Base-by-base conservation (phyloP, 2,329 filamentous ascomycete species). In the Hypomyces rosellus region DNA sequence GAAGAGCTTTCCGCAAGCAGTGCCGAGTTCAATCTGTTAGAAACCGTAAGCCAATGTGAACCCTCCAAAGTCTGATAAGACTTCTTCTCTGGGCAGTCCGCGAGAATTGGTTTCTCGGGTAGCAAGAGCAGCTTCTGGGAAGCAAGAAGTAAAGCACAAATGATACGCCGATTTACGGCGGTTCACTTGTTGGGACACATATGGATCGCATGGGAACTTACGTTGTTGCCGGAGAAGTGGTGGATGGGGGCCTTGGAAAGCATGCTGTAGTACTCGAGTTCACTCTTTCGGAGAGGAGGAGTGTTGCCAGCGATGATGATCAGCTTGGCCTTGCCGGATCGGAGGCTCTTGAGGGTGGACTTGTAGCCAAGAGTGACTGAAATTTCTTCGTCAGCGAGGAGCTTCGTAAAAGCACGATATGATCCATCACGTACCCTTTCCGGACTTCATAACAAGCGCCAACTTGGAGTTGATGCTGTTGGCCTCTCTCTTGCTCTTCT, bases 1-100 rank as follows among this genome's bases (percentile, higher is more conserved):
- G 87, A 95, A 99, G 71, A 99, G 87, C 82, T 97, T 97, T 81
- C 93, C 93, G 79, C 91, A 96, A 64, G 90, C 91, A 70, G 91
- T 97, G 69, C 93, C 93, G 62, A 99, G 83, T 80, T 97, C 93
- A 71, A 97, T 96, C 91, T 97, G 73, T 73, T 53, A 52, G 56
- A 56, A 63, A 54, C 69, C 68, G 80, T 86, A 77, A 85, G 82
- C 81, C 71, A 63, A 68, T 64, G 63, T 73, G 67, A 75, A 85
- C 89, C 89, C 89, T 95, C 89, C 89, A 88, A 93, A 93, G 88
- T 83, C 85, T 76, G 37, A 63, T 68, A 22, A 78, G 84, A 87
- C 89, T 90, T 92, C 84, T 91, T 95, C 89, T 85, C 88, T 88
- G 89, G 89, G 88, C 75, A 77, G 75, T 69, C 74, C 73, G 55